phyloP scores from a whole-genome alignment of 2,329 filamentous ascomycete species.

The Aureobasidium sp. region DNA sequence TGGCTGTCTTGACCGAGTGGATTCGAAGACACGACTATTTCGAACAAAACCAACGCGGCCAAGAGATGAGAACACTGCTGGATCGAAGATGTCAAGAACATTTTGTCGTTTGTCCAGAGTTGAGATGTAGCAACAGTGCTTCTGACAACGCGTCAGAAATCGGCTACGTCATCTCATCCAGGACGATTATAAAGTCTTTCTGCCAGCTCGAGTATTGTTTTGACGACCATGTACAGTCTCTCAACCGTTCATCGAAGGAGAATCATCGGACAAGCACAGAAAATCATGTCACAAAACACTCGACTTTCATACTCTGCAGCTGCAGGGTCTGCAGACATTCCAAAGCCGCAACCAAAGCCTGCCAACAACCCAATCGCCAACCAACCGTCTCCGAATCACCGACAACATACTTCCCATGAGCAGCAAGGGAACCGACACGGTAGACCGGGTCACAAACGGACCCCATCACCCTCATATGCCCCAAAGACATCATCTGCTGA shows the following conservation, averaged over 20 bases:
- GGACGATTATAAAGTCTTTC: neutral
- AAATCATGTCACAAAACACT: neutral
- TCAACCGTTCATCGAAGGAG: neutral
- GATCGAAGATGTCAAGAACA: neutral
- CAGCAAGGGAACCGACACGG: neutral
- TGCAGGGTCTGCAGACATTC: conserved; percentile 6
- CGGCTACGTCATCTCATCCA: neutral
- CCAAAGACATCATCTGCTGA: conserved; percentile 27
- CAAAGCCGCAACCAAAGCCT: neutral
- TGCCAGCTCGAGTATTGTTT: neutral
- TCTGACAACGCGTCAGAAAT: neutral
- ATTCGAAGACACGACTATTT: neutral
- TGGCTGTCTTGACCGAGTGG: conserved; percentile 19
- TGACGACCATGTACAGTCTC: neutral
- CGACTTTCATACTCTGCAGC: neutral
- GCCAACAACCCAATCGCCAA: neutral
- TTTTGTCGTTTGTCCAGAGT: neutral
- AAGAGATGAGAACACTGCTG: neutral
- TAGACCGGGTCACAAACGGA: conserved; percentile 5
- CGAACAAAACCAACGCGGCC: neutral
- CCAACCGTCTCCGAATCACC: neutral
- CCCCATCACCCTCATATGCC: conserved; percentile 18
- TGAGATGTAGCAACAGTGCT: neutral
- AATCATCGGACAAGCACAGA: neutral
- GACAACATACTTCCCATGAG: neutral